phyloP scores from a whole-genome alignment of 2,329 filamentous ascomycete genomes.

The Lachnellula cervina region DNA sequence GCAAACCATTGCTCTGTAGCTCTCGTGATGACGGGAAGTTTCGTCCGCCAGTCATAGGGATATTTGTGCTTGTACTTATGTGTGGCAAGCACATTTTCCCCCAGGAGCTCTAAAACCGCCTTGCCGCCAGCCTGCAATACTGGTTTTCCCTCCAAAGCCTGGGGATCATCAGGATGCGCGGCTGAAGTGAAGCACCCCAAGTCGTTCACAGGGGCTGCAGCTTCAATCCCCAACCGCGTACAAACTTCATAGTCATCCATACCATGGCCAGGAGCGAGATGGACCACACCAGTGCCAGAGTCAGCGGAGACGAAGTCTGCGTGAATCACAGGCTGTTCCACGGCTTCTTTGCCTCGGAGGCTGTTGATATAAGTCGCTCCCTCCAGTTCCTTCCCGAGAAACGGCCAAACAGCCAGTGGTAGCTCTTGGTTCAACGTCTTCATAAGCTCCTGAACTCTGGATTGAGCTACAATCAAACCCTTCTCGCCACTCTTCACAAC shows the following conservation, averaged over 20 bases:
- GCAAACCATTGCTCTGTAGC: constrained; percentile 98
- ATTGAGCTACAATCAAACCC: constrained; percentile 67
- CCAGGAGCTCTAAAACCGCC: constrained; percentile 65
- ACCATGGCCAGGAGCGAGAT: constrained; percentile 89
- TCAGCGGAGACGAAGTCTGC: constrained; percentile 85
- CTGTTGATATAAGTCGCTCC: constrained; percentile 65
- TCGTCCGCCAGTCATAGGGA: constrained; percentile 96
- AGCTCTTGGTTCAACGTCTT: constrained; percentile 35
- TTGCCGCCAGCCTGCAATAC: constrained; percentile 67
- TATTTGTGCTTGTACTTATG: constrained; percentile 85
- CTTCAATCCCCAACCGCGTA: constrained; percentile 61
- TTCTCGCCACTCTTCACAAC: constrained; percentile 54
- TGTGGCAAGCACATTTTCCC: constrained; percentile 59
- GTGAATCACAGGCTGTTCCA: constrained; percentile 65
- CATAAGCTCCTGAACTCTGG: constrained; percentile 57
- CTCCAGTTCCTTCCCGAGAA: constrained; percentile 62
- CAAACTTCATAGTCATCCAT: constrained; percentile 94
- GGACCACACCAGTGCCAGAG: constrained; percentile 93
- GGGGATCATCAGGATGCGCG: constrained; percentile 67
- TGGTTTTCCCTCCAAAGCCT: constrained; percentile 62
- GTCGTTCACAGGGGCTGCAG: constrained; percentile 78
- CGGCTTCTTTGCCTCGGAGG: constrained; percentile 55
- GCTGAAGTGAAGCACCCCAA: constrained; percentile 75
- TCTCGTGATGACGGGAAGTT: constrained; percentile 82
- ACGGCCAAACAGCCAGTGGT: constrained; percentile 47